Evolutionary conservation across 768 basidiomycete genomes (phyloP).

Genomic region (Lactarius akahatsu): DNA sequence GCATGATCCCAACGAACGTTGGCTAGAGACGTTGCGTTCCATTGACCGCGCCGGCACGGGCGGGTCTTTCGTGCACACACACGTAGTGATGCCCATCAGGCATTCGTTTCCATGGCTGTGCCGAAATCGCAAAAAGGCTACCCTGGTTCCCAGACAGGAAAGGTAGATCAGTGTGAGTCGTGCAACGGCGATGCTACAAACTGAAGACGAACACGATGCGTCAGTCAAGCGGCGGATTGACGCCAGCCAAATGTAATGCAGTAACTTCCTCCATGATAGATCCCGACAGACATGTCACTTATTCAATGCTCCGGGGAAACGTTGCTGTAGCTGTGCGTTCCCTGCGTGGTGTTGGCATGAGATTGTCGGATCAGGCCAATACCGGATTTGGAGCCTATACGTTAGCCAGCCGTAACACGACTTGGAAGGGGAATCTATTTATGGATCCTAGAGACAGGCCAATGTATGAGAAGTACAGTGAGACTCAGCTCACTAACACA

Average conservation of each 20-base stretch:
- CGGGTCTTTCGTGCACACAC: too few relatives aligned
- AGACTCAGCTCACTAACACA: not conserved
- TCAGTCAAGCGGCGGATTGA: not conserved
- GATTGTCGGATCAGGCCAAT: not conserved
- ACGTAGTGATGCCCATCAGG: not conserved
- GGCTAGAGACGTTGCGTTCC: too few relatives aligned
- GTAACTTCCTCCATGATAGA: not conserved
- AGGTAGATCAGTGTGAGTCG: not conserved
- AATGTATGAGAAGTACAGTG: not conserved
- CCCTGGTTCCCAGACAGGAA: not conserved
- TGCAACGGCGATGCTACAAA: not conserved
- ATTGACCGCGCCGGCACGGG: too few relatives aligned
- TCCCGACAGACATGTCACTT: not conserved
- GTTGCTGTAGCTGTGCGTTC: not conserved
- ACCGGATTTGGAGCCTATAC: not conserved
- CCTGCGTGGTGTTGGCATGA: not conserved
- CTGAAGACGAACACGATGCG: too few relatives aligned
- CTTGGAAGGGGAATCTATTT: not conserved
- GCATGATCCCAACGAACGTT: too few relatives aligned
- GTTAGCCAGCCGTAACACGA: not conserved
- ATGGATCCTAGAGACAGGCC: not conserved
- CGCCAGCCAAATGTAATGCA: not conserved
- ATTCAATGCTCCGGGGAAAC: not conserved
- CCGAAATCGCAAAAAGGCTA: too few relatives aligned
- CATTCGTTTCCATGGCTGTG: not conserved